phyloP scores from a whole-genome alignment of 1,284 basidiomycete genomes.

The Phylloporus sp. region DNA sequence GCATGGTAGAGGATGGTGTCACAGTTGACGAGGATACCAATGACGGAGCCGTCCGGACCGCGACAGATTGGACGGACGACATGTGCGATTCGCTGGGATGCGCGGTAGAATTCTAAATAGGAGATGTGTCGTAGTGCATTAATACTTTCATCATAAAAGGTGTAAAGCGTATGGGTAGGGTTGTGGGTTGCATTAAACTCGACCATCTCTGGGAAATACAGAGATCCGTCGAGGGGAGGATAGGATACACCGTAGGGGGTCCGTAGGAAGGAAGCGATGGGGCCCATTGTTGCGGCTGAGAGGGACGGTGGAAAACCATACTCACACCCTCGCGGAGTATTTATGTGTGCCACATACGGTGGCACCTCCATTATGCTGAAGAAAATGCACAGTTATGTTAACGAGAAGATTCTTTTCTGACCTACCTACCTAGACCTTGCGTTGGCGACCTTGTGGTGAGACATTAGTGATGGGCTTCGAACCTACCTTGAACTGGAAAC shows the following conservation, averaged over 20 bases:
- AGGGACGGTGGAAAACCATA: too few relatives aligned
- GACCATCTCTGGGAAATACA: constrained; percentile 27
- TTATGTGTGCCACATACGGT: too few relatives aligned
- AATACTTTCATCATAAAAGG: constrained; percentile 18
- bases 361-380: too few relatives aligned
- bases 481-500: too few relatives aligned
- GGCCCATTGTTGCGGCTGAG: background rate
- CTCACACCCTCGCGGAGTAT: too few relatives aligned
- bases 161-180: constrained; percentile 21
- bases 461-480: too few relatives aligned
- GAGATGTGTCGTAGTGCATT: constrained; percentile 23
- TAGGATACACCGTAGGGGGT: background rate
- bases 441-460: too few relatives aligned
- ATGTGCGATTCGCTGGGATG: constrained; percentile 10
- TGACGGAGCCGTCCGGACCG: constrained; percentile 9
- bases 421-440: too few relatives aligned
- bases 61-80: constrained; percentile 6
- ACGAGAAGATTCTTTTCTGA: too few relatives aligned
- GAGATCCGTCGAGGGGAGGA: constrained; percentile 30
- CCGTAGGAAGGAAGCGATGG: background rate
- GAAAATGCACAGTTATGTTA: too few relatives aligned
- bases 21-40: constrained; percentile 12
- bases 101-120: constrained; percentile 21
- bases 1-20: constrained; percentile 13
- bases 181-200: constrained; percentile 29